These are phyloP conservation scores for Chrysanthemum makinoi DNA, from an alignment of 129 eudicot species.

Conservation along the genomic window DNA sequence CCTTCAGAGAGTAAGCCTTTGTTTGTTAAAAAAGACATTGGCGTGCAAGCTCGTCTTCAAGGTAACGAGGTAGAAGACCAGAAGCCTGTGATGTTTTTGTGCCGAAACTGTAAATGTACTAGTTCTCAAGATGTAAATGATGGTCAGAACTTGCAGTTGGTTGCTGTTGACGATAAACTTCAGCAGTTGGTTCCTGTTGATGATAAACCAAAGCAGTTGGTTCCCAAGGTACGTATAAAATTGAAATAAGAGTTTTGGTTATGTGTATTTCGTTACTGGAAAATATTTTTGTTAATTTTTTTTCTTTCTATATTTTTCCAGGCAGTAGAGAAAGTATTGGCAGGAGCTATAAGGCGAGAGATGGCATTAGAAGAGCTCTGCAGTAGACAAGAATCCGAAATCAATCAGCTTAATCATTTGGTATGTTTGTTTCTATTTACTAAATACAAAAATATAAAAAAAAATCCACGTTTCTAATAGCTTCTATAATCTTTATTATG, in stretches of 20 bases:
- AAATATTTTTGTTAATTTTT: no score
- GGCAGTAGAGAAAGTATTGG: conserved; percentile 97
- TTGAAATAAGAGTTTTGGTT: neutral
- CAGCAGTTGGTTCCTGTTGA: conserved; percentile 28
- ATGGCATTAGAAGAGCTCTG: conserved; percentile 93
- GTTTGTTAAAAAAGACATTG: conserved; percentile 57
- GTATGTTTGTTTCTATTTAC: conserved; percentile 37
- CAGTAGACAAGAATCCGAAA: conserved; percentile 69
- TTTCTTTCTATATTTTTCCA: conserved; percentile 25
- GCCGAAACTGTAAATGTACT: conserved; percentile 60
- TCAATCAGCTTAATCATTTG: conserved; percentile 83
- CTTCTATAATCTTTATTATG: conserved; percentile 2
- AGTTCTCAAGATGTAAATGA: conserved; percentile 35
- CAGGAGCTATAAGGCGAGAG: conserved; percentile 99
- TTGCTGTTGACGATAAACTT: conserved; percentile 44
- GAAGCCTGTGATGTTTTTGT: conserved; percentile 33
- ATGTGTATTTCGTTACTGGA: neutral
- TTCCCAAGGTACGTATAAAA: conserved; percentile 66
- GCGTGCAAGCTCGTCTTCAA: conserved; percentile 63
- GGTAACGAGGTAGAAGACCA: conserved; percentile 38
- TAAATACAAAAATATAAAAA: neutral
- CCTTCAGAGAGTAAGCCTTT: conserved; percentile 48
- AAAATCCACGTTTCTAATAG: conserved; percentile 6
- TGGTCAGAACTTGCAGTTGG: conserved; percentile 57
- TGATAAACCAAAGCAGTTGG: conserved; percentile 57